These are phyloP conservation scores for Schoenoplectus tabernaemontani DNA, from an alignment of 202 grass and related monocot species.

Conservation along the genomic window DNA sequence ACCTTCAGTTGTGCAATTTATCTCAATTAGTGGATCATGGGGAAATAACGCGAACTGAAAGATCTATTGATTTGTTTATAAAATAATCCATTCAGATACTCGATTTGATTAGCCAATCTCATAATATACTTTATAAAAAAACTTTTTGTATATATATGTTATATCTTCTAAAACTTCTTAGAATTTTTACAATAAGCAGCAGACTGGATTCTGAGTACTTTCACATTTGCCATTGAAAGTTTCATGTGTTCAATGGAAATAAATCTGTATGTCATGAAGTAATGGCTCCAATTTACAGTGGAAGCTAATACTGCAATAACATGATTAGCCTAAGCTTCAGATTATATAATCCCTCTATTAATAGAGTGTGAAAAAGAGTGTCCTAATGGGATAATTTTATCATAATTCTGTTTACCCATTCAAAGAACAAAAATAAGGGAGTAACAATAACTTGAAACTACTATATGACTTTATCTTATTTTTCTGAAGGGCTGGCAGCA, in stretches of 20 bases:
- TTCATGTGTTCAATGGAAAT: neutral
- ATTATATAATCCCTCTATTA: neutral
- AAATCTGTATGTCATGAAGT: neutral
- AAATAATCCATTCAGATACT: neutral
- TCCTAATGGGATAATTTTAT: neutral
- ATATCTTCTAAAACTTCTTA: neutral
- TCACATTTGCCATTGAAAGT: neutral
- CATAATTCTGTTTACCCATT: neutral
- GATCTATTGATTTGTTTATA: neutral
- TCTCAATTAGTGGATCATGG: neutral
- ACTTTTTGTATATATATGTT: neutral
- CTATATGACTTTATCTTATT: neutral
- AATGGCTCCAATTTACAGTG: neutral
- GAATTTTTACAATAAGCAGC: neutral
- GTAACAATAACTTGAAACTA: neutral
- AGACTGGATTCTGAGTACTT: neutral
- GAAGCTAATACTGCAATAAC: neutral
- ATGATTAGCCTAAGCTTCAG: neutral
- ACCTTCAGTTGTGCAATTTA: neutral
- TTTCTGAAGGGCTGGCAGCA: too few relatives aligned
- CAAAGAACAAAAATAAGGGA: neutral
- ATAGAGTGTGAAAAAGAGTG: neutral
- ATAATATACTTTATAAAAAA: neutral
- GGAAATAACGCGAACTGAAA: neutral
- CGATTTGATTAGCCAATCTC: neutral